Conservation (phyloP, 176 grass and related monocot genomes). For the Alloteropsis semialata region DNA sequence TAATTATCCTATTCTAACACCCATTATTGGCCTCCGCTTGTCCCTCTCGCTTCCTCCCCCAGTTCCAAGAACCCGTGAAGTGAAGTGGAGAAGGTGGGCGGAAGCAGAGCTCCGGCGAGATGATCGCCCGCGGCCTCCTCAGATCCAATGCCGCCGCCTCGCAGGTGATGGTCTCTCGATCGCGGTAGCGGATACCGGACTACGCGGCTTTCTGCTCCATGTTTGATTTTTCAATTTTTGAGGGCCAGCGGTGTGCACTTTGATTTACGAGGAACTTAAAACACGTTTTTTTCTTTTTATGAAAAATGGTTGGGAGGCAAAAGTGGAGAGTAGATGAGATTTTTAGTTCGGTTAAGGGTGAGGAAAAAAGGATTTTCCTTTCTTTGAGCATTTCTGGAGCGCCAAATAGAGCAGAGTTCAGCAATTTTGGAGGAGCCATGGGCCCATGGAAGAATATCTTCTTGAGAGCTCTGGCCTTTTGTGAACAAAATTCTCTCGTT, state of each 20-base stretch:
- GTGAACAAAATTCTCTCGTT: background rate
- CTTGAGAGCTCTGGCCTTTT: background rate
- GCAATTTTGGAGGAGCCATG: background rate
- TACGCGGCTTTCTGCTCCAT: background rate
- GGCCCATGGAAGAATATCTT: background rate
- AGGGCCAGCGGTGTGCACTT: background rate
- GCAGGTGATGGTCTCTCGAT: slow-evolving; percentile 36
- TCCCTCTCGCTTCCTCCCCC: slow-evolving; percentile 21
- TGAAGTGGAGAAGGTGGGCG: slow-evolving; percentile 1
- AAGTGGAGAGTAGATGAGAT: background rate
- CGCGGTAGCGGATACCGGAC: background rate
- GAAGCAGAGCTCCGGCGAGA: slow-evolving; percentile 26
- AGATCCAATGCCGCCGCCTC: slow-evolving; percentile 44
- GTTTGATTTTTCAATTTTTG: background rate
- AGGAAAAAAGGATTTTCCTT: background rate
- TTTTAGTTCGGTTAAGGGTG: background rate
- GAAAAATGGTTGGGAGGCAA: background rate
- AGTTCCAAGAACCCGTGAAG: slow-evolving; percentile 16
- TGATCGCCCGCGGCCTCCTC: slow-evolving; percentile 49
- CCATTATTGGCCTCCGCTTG: background rate
- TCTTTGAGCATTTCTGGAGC: background rate
- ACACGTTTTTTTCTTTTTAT: background rate
- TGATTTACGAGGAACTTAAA: background rate
- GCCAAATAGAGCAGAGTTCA: background rate
- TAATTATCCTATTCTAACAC: too few species aligned